phyloP scores from a whole-genome alignment of 2,329 filamentous ascomycete species.

The Cladosporium austrohemisphaericum region DNA sequence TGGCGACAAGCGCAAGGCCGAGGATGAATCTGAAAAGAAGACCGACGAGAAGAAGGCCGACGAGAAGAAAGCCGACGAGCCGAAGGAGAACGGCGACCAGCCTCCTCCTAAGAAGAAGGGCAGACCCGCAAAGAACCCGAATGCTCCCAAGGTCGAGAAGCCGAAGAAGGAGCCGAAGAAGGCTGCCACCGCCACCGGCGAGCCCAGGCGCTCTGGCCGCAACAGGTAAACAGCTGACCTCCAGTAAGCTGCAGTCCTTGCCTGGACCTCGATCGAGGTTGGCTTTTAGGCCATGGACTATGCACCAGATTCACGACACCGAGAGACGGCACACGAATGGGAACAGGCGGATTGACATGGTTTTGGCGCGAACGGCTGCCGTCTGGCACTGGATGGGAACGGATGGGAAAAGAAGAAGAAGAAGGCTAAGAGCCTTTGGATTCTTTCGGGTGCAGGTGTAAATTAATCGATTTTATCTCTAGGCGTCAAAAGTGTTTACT shows the following conservation, averaged over 20 bases:
- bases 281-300: not conserved
- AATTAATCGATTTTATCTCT: slow-evolving; percentile 2
- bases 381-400: not conserved
- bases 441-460: slow-evolving; percentile 9
- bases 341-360: not conserved
- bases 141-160: slow-evolving; percentile 18
- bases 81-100: slow-evolving; percentile 31
- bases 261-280: not conserved
- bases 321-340: slow-evolving; percentile 6
- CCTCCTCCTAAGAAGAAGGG: slow-evolving; percentile 41
- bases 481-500: slow-evolving; percentile 8
- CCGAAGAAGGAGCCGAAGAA: slow-evolving; percentile 46
- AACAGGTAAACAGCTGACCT: slow-evolving; percentile 24
- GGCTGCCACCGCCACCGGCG: slow-evolving; percentile 46
- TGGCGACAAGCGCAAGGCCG: slow-evolving; percentile 31
- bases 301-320: not conserved
- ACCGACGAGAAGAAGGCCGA: slow-evolving; percentile 28
- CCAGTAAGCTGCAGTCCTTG: slow-evolving; percentile 2
- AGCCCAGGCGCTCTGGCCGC: slow-evolving; percentile 46
- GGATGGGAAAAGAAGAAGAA: slow-evolving; percentile 3
- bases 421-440: slow-evolving; percentile 9
- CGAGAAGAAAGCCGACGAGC: slow-evolving; percentile 31
- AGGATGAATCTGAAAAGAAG: slow-evolving; percentile 27
- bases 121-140: slow-evolving; percentile 39
- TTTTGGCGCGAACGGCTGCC: slow-evolving; percentile 10